phyloP scores from a whole-genome alignment of 768 basidiomycete genomes.

The Phanerochaete sordida region DNA sequence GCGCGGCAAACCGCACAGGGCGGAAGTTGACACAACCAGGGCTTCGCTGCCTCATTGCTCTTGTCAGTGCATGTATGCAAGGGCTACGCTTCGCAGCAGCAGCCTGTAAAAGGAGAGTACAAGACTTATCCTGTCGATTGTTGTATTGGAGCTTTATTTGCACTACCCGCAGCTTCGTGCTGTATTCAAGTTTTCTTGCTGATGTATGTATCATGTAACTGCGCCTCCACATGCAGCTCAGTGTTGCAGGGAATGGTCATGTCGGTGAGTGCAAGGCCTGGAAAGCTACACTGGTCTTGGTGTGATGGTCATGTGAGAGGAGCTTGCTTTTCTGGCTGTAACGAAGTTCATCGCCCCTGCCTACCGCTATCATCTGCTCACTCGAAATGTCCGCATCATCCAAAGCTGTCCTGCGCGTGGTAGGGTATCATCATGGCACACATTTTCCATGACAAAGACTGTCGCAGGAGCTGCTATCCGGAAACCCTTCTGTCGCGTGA shows the following conservation, averaged over 20 bases:
- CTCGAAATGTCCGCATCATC: too few relatives aligned
- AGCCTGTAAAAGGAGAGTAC: background rate
- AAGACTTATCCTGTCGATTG: background rate
- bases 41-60: background rate
- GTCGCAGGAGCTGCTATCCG: too few relatives aligned
- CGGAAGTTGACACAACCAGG: background rate
- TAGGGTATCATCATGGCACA: too few relatives aligned
- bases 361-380: too few relatives aligned
- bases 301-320: background rate
- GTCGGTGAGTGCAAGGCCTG: too few relatives aligned
- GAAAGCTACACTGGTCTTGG: background rate
- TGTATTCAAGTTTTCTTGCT: background rate
- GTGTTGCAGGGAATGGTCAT: too few relatives aligned
- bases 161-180: background rate
- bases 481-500: background rate
- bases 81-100: background rate
- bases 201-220: conserved; percentile 1
- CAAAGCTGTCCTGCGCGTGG: too few relatives aligned
- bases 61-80: background rate
- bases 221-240: background rate
- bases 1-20: background rate
- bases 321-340: too few relatives aligned
- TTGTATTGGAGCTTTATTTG: background rate
- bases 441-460: background rate
- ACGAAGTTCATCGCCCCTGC: too few relatives aligned